These are phyloP conservation scores for Jaapia argillacea DNA, from an alignment of 768 basidiomycete genomes.

Conservation along the genomic window DNA sequence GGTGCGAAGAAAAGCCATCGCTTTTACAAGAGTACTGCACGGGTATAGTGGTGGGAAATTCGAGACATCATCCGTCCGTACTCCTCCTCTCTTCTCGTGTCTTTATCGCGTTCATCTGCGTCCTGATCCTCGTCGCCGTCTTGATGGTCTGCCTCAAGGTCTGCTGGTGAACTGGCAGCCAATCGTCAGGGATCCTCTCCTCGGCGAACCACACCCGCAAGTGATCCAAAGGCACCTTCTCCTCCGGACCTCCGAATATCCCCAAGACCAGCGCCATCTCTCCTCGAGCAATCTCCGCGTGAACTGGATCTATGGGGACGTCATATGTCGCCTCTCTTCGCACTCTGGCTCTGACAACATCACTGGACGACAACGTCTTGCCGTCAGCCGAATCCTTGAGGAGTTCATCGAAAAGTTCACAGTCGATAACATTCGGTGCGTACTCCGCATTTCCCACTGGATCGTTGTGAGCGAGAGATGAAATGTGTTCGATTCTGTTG, in stretches of 20 bases:
- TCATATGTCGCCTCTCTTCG: slow-evolving; percentile 37
- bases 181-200: slow-evolving; percentile 37
- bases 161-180: slow-evolving; percentile 21
- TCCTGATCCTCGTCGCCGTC: slow-evolving; percentile 19
- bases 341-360: slow-evolving; percentile 39
- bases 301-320: slow-evolving; percentile 29
- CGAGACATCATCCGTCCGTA: too few relatives aligned
- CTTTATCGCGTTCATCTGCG: slow-evolving; percentile 6
- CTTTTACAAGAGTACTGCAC: too few relatives aligned
- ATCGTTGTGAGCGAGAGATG: slow-evolving; percentile 9
- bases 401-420: background rate
- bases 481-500: slow-evolving; percentile 8
- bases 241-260: slow-evolving; percentile 29
- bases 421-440: background rate
- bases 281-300: slow-evolving; percentile 54
- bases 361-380: slow-evolving; percentile 15
- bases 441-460: background rate
- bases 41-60: too few relatives aligned
- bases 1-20: too few relatives aligned
- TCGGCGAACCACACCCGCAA: slow-evolving; percentile 38
- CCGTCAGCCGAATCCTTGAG: background rate
- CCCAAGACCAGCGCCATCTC: slow-evolving; percentile 60
- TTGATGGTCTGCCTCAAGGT: slow-evolving; percentile 20
- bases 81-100: background rate
- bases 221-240: slow-evolving; percentile 36